These are phyloP conservation scores for Akanthomyces dipterigenus DNA, from an alignment of 2,329 filamentous ascomycete species.

Conservation along the genomic window DNA sequence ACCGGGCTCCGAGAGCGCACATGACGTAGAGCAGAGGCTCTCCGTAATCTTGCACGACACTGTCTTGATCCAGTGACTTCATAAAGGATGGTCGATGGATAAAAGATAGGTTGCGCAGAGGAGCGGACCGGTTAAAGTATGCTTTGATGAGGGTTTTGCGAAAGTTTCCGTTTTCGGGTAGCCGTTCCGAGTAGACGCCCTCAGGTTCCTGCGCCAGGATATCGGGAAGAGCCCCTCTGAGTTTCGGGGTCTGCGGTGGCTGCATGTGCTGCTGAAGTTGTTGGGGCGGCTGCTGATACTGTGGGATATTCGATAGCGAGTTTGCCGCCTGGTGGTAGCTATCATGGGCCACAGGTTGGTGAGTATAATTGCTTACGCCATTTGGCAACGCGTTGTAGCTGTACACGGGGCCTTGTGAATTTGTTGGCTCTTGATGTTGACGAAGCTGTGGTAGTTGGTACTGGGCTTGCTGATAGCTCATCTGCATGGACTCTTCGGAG, in stretches of 20 bases:
- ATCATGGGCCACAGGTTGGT: background rate
- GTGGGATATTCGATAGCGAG: background rate
- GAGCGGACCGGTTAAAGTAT: constrained; percentile 20
- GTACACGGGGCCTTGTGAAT: background rate
- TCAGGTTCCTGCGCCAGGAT: background rate
- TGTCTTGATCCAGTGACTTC: constrained; percentile 18
- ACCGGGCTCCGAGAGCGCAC: constrained; percentile 21
- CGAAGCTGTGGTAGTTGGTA: constrained; percentile 8
- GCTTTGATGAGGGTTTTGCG: constrained; percentile 14
- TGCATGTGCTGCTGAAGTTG: constrained; percentile 3
- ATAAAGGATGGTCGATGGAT: constrained; percentile 21
- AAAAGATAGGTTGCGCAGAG: constrained; percentile 19
- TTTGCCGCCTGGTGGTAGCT: background rate
- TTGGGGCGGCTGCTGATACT: constrained; percentile 3
- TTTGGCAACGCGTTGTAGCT: background rate
- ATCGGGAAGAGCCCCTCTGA: background rate
- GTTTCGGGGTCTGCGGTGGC: background rate
- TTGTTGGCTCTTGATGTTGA: background rate
- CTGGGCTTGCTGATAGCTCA: background rate
- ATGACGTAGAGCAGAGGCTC: constrained; percentile 20
- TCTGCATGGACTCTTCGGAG: background rate
- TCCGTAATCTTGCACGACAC: constrained; percentile 17
- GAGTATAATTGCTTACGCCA: background rate
- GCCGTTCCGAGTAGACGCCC: constrained; percentile 14
- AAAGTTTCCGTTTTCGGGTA: constrained; percentile 15